Base-by-base conservation (phyloP, 176 grass and related monocot genomes). In the Oryza officinalis region DNA sequence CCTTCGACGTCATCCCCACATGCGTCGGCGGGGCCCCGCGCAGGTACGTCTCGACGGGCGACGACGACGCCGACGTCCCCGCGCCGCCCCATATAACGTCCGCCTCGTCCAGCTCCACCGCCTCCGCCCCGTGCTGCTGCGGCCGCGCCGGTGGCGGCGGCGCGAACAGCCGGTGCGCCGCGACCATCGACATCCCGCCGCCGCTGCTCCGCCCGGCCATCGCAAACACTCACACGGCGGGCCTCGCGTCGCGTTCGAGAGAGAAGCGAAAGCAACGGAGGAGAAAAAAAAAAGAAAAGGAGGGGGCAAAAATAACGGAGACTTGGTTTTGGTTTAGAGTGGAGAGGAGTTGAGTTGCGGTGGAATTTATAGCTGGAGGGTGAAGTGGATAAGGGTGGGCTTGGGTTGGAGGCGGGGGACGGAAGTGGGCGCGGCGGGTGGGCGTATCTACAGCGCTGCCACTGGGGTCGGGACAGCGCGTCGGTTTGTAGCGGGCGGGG, bases 121-220 rank as follows among this genome's bases (percentile, higher is more conserved):
- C 54, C 67, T 67, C 78, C 44, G 13, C 30, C 38, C 10, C 67
- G 69, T 63, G 70, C 88, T 12, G 59, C 32, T 33, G 32, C 32
- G 32, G 32, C 31, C 31, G 31, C 31, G 31, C 31, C 73, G 77
- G 43, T 10, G 60, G 59, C 69, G 74, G 44, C 40, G 91, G 89
- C 70, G 90, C 72, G 87, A 95, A 95, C 67, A 93, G 89, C 35
- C 96, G 54, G 54, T 87, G 87, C 63, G 83, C 70, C 30, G 76
- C 66, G 17, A 87, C 68, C 92, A 89, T 80, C 61, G 74, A 90
- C 67, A 84, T 22, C 4, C 50, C 66, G 31, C 87, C 66, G 41
- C 87, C 70, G 73, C 84, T 32, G 87, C 84, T 92, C 74, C 91
- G 81, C 35, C 82, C 91, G 27, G 96, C 90, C 95, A 94, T 97